Percentiles rank a stretch among this genome's conserved stretches.
phyloP scores from a whole-genome alignment of 495 filamentous ascomycete species.

The Letharia columbiana region DNA sequence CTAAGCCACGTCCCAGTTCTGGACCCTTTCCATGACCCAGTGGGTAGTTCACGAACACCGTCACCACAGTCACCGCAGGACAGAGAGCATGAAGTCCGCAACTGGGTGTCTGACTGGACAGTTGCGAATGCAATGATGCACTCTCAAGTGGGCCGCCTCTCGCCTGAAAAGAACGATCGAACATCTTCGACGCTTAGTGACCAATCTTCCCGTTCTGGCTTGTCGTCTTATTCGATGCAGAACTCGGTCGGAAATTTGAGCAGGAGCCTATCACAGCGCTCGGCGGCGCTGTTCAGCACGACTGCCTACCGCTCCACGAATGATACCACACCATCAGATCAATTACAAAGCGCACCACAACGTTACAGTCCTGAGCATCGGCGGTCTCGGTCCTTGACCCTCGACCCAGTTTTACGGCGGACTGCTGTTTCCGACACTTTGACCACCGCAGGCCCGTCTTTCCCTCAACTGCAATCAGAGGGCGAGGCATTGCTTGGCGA shows the following conservation, averaged over 20 bases:
- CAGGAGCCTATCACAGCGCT: conserved; percentile 32
- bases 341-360: conserved; percentile 23
- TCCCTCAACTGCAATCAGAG: conserved; percentile 55
- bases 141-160: conserved; percentile 30
- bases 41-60: conserved; percentile 19
- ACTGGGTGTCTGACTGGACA: conserved; percentile 54
- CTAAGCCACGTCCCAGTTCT: conserved; percentile 19
- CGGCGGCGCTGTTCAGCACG: conserved; percentile 23
- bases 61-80: conserved; percentile 27
- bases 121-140: conserved; percentile 39
- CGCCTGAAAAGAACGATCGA: conserved; percentile 45
- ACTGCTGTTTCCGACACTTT: conserved; percentile 51
- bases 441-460: conserved; percentile 56
- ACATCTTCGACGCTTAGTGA: conserved; percentile 52
- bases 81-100: conserved; percentile 44
- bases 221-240: conserved; percentile 28
- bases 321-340: conserved; percentile 17
- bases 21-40: conserved; percentile 20
- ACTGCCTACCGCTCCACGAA: conserved; percentile 21
- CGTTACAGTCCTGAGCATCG: conserved; percentile 16
- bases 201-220: conserved; percentile 31
- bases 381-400: conserved; percentile 15
- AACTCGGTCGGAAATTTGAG: conserved; percentile 27
- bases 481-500: conserved; percentile 51
- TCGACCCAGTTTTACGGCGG: conserved; percentile 27